These are phyloP conservation scores for Trifolium subterraneum DNA, from an alignment of 306 rosid genomes.

Conservation along the genomic window DNA sequence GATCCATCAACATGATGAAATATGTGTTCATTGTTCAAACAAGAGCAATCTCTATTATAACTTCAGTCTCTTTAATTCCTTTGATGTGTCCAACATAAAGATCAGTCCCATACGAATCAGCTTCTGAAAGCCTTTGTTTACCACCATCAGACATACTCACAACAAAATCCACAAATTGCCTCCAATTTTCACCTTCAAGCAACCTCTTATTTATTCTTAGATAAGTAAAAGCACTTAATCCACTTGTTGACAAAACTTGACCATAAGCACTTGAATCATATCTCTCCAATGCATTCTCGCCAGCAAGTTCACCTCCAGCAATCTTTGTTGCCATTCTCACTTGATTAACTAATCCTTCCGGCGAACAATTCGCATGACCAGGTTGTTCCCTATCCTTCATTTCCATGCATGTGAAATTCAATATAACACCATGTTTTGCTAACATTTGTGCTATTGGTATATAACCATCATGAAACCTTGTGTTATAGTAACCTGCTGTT, in stretches of 20 bases:
- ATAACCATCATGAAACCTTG: conserved; percentile 71
- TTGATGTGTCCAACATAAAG: conserved; percentile 72
- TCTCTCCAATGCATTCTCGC: conserved; percentile 94
- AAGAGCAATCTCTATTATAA: conserved; percentile 50
- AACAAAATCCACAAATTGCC: conserved; percentile 74
- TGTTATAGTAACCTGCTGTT: conserved; percentile 90
- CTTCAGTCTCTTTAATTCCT: conserved; percentile 36
- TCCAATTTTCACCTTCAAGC: conserved; percentile 80
- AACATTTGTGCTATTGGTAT: conserved; percentile 67
- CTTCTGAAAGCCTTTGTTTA: conserved; percentile 49
- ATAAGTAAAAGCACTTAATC: conserved; percentile 78
- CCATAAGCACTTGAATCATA: conserved; percentile 73
- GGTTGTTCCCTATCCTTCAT: conserved; percentile 86
- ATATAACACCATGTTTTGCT: conserved; percentile 62
- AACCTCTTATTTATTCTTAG: conserved; percentile 83
- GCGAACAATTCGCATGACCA: conserved; percentile 72
- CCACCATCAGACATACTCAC: conserved; percentile 77
- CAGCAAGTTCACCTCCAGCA: conserved; percentile 80
- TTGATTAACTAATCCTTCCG: conserved; percentile 83
- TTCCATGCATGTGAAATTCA: conserved; percentile 97
- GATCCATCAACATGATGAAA: conserved; percentile 34
- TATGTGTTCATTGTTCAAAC: conserved; percentile 47
- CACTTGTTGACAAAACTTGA: conserved; percentile 76
- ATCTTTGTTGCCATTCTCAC: conserved; percentile 67
- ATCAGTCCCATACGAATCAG: conserved; percentile 59